A percentile compares a stretch with the other conserved stretches of the same genome.
Conservation (phyloP, 2,329 filamentous ascomycete genomes). For the Paraphoma sp. region DNA sequence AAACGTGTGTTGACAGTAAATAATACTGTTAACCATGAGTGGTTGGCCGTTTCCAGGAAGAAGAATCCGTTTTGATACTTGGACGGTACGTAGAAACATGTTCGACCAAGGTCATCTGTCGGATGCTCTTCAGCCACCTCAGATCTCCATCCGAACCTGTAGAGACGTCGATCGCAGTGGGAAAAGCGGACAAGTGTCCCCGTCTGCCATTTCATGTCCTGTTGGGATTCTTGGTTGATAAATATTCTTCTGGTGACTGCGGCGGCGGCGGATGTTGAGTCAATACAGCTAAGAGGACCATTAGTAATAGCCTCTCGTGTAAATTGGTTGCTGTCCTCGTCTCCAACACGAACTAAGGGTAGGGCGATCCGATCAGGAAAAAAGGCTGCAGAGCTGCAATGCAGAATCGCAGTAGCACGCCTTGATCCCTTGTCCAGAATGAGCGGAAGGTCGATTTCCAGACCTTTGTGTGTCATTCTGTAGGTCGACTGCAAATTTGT, state of each 20-base stretch:
- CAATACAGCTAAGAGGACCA: neutral
- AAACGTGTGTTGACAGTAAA: too few relatives aligned
- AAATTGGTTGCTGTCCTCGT: neutral
- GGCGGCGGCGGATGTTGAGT: neutral
- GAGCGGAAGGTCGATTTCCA: neutral
- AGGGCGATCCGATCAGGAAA: neutral
- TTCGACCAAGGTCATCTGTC: neutral
- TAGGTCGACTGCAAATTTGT: neutral
- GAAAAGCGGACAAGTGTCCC: neutral
- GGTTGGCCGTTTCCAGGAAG: too few relatives aligned
- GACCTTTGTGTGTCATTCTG: neutral
- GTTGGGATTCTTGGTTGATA: neutral
- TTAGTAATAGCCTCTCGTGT: neutral
- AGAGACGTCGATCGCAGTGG: neutral
- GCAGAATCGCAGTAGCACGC: neutral
- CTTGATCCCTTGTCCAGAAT: neutral
- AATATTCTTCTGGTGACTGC: neutral
- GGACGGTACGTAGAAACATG: neutral
- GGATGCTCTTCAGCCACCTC: neutral
- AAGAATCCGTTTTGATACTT: too few relatives aligned
- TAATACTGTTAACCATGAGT: too few relatives aligned
- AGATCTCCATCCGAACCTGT: neutral
- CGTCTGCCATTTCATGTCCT: neutral
- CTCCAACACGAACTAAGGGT: neutral
- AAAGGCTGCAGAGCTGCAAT: neutral